Evolutionary conservation across 768 basidiomycete genomes (phyloP), one percentile per base, ranked within the genome.

Genomic region (Leccinum subtestaceum): DNA sequence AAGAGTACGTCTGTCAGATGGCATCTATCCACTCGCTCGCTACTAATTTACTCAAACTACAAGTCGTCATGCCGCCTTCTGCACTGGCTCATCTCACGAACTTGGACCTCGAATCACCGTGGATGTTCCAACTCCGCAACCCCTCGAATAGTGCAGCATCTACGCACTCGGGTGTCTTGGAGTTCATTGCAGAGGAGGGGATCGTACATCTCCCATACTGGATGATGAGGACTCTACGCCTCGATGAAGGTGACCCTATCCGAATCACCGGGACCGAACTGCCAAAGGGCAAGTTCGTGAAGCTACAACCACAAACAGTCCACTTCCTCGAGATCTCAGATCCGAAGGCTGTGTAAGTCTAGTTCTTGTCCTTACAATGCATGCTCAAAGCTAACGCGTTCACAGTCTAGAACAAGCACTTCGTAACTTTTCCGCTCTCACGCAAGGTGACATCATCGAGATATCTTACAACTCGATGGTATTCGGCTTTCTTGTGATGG

Each of bases 151-250:
- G 82, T 53, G 91, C 85, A 34, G 90, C 84, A 55, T 95, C 84
- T 21, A 98, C 97, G 1, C 93, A 99, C 70, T 92, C 91, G 1
- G 97, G 97, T 79, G 97, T 99, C 27, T 84, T 99, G 29, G 97
- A 99, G 71, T 99, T 99, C 75, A 98, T 98, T 63, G 96, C 97
- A 2, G 89, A 97, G 57, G 96, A 98, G 73, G 97, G 97, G 12
- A 81, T 90, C 13, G 95, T 95, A 3, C 90, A 98, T 78, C 80
- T 99, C 15, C 97, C 97, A 0, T 90, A 94, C 65, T 99, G 97
- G 97, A 96, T 99, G 92, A 99, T 99, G 96, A 95, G 91, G 77
- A 95, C 93, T 5, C 78, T 99, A 19, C 85, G 93, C 27, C 76
- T 99, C 27, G 88, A 87, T 56, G 97, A 99, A 75, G 97, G 97